Evolutionary conservation across 176 grass and related monocot genomes (phyloP).

Genomic region (Bothriochloa decipiens): DNA sequence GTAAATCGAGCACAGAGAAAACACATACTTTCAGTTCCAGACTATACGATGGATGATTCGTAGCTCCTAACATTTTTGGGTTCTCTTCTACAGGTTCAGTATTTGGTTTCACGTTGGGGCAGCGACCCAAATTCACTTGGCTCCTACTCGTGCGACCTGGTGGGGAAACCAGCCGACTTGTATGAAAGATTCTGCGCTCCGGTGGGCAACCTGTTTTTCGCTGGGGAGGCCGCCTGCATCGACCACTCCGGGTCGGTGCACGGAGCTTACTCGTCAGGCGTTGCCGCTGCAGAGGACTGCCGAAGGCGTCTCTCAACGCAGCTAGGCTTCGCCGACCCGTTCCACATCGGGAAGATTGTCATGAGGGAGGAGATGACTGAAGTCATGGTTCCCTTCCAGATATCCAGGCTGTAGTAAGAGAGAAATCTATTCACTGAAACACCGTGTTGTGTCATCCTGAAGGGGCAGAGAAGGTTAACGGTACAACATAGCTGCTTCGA

Average conservation of each 20-base stretch:
- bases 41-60: background rate
- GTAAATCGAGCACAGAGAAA: slow-evolving; percentile 37
- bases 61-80: background rate
- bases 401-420: slow-evolving; percentile 84
- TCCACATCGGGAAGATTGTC: slow-evolving; percentile 60
- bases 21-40: background rate
- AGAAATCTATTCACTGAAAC: background rate
- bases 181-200: slow-evolving; percentile 92
- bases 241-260: slow-evolving; percentile 95
- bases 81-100: slow-evolving; percentile 60
- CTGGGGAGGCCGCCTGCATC: slow-evolving; percentile 86
- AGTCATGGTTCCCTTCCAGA: slow-evolving; percentile 86
- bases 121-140: slow-evolving; percentile 83
- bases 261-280: slow-evolving; percentile 90
- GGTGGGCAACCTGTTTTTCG: slow-evolving; percentile 92
- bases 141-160: slow-evolving; percentile 90
- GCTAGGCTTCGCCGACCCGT: slow-evolving; percentile 68
- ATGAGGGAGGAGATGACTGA: slow-evolving; percentile 86
- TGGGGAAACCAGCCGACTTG: slow-evolving; percentile 88
- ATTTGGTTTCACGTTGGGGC: slow-evolving; percentile 92
- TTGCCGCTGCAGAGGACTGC: slow-evolving; percentile 73
- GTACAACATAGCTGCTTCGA: background rate
- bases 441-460: background rate
- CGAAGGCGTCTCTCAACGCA: slow-evolving; percentile 65
- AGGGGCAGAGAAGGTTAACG: background rate